Percentiles rank a stretch among this genome's conserved stretches.
Conservation (phyloP, 192 early-diverging fungal genomes). For the Coemansia sp. region DNA sequence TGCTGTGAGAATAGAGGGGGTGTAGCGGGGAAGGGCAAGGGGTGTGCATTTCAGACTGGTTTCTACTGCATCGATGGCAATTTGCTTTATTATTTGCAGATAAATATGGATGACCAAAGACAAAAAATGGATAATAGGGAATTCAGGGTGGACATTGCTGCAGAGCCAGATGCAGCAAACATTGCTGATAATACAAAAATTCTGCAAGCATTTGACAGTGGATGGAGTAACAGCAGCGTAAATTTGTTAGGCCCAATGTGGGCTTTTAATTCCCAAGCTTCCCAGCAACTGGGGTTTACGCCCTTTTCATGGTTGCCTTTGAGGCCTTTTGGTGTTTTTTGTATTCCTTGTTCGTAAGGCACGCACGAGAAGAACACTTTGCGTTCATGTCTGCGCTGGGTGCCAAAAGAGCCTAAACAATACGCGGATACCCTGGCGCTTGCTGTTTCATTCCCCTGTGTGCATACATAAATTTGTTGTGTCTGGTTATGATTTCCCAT, state of each 20-base stretch:
- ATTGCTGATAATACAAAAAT: constrained; percentile 14
- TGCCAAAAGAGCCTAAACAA: background rate
- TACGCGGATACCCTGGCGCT: background rate
- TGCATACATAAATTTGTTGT: constrained; percentile 38
- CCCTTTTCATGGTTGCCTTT: background rate
- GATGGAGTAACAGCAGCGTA: background rate
- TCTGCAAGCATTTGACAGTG: background rate
- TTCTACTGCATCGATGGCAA: background rate
- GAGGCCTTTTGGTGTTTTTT: background rate
- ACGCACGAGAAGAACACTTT: background rate
- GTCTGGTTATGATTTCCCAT: constrained; percentile 18
- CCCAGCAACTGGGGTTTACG: background rate
- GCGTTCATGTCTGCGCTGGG: background rate
- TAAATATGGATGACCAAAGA: constrained; percentile 1
- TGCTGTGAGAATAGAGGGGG: background rate
- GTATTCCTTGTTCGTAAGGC: background rate
- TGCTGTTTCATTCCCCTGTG: constrained; percentile 6
- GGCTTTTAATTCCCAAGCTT: background rate
- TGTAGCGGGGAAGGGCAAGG: background rate
- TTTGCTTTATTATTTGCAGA: constrained; percentile 4
- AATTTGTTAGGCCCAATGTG: background rate
- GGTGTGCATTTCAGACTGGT: constrained; percentile 8
- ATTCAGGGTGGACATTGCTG: constrained; percentile 33
- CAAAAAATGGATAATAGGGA: constrained; percentile 38
- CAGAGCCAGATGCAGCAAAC: constrained; percentile 28